Evolutionary conservation across 192 early-diverging fungal species (phyloP), one percentile per base, ranked within the genome.

Genomic region (Pilaira anomala): DNA sequence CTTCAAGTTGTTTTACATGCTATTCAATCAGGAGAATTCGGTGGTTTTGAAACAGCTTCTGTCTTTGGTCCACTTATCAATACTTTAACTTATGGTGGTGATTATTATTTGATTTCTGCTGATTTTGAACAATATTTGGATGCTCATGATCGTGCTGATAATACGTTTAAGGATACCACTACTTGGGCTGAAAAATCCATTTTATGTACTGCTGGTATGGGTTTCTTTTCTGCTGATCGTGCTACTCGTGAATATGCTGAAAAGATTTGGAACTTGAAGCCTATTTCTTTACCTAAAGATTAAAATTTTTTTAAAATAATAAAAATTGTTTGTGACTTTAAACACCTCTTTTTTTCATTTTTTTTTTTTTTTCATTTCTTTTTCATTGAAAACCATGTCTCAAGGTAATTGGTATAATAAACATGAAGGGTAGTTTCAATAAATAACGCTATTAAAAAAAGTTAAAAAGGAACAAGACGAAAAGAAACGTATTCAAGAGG

Each of bases 221-320:
- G 93, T 75, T 95, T 96, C 73, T 98, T 98, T 77, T 93, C 86
- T 44, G 86, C 85, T 33, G 90, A 90, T 73, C 85, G 90, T 59
- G 76, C 95, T 14, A 93, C 97, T 76, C 76, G 87, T 68, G 95
- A 98, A 64, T 98, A 97, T 61, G 95, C 94, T 29, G 80, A 91
- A 60, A 80, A 83, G 41, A 94, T 98, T 71, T 98, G 96, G 96
- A 83, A 90, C 56, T 78, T 89, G 56, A 80, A 88, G 41, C 33
- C 52, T 36, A 36, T 36, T 4, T 9, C 33, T 36, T 36, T 36
- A 4, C 6, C 6, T 5, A 9, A 36, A 36, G 11, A 36, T 9
- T 9, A 36, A 36, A 36, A 36, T 36, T 36, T 36, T 36, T 36
- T 36, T 36, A 9, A 9, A 36, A 36, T 3, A 36, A 36, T 36